Evolutionary conservation across 202 grass and related monocot species (phyloP).

Genomic region (Schoenoplectus tabernaemontani): DNA sequence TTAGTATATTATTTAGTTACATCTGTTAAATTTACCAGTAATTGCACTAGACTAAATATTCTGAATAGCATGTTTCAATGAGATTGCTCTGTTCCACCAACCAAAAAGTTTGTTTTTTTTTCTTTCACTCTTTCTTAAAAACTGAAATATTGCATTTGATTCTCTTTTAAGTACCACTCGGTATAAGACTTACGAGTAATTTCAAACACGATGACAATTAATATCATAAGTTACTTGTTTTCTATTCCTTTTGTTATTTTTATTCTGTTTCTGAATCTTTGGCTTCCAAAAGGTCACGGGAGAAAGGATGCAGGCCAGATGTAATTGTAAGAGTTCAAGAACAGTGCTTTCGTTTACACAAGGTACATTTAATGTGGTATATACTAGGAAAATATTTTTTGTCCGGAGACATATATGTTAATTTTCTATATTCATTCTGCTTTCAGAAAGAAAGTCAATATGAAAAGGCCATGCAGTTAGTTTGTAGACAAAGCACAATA

Average conservation of each 20-base stretch:
- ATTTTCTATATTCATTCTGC: too few relatives aligned
- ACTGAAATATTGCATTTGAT: neutral
- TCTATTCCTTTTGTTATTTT: neutral
- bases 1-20: neutral
- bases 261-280: neutral
- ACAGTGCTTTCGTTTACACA: constrained; percentile 59
- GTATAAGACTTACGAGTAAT: too few relatives aligned
- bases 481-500: too few relatives aligned
- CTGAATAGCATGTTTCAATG: neutral
- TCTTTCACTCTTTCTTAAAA: neutral
- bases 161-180: neutral
- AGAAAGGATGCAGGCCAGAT: constrained; percentile 53
- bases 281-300: constrained; percentile 40
- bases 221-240: too few relatives aligned
- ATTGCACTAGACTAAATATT: neutral
- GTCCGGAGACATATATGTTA: neutral
- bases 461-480: too few relatives aligned
- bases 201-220: too few relatives aligned
- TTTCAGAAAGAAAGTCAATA: too few relatives aligned
- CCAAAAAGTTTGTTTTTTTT: too few relatives aligned
- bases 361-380: constrained; percentile 30
- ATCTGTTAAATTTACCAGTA: neutral
- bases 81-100: constrained; percentile 1
- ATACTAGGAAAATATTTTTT: neutral
- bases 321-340: constrained; percentile 59